A percentile compares a stretch with the other conserved stretches of the same genome.
Conservation (phyloP, 148 eudicot species). For the Silene uniflora region DNA sequence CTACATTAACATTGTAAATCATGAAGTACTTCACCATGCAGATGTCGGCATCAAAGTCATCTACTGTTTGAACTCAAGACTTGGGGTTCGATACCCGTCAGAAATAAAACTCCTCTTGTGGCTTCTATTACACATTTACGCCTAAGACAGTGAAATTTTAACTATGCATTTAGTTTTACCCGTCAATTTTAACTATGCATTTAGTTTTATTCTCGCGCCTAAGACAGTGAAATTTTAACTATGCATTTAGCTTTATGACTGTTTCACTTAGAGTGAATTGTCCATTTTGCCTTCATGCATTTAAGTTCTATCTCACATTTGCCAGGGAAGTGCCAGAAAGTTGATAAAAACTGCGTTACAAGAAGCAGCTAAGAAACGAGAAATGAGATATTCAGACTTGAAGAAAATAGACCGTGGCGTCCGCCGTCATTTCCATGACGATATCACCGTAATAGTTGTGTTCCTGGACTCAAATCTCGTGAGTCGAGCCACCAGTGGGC, state of each 20-base stretch:
- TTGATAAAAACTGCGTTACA: constrained; percentile 76
- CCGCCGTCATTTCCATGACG: constrained; percentile 87
- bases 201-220: no score
- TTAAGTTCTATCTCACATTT: constrained; percentile 14
- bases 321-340: constrained; percentile 79
- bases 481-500: constrained; percentile 56
- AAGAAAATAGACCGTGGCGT: constrained; percentile 90
- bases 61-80: no score
- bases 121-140: no score
- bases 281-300: background rate
- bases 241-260: background rate
- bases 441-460: constrained; percentile 70
- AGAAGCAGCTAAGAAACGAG: constrained; percentile 87
- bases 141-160: no score
- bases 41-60: no score
- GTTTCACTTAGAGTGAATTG: background rate
- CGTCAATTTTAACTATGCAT: no score
- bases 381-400: constrained; percentile 84
- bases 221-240: no score
- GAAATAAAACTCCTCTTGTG: no score
- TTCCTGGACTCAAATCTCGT: constrained; percentile 74
- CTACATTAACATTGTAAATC: background rate
- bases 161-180: no score
- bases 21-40: background rate
- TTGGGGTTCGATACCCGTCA: no score